phyloP scores from a whole-genome alignment of 805 yeast genomes.

The Teunomyces barrocoloradensis region DNA sequence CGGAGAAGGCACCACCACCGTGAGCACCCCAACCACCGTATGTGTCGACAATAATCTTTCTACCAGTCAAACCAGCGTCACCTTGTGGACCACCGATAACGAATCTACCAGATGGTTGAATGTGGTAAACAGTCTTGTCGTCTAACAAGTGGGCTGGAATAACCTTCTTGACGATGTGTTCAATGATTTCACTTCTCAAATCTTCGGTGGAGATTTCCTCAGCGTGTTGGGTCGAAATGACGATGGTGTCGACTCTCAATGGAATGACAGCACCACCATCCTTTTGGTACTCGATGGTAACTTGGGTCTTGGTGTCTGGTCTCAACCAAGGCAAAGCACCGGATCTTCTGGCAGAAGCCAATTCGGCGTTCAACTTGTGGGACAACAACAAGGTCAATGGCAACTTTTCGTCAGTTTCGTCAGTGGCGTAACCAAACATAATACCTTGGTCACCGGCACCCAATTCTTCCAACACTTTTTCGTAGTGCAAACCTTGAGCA shows the following conservation, averaged over 20 bases:
- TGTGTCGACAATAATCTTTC: constrained; percentile 99
- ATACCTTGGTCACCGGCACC: constrained; percentile 99
- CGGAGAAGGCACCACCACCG: constrained; percentile 99
- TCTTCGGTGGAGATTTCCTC: constrained; percentile 94
- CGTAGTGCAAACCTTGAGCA: constrained; percentile 98
- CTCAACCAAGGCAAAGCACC: constrained; percentile 95
- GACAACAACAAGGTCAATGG: constrained; percentile 93
- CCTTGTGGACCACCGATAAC: constrained; percentile 99
- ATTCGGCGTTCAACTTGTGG: constrained; percentile 93
- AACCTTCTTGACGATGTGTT: constrained; percentile 86
- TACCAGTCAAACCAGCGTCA: constrained; percentile 99
- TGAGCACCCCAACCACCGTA: constrained; percentile 99
- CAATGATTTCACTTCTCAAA: constrained; percentile 71
- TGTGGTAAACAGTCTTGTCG: constrained; percentile 94
- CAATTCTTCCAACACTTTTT: constrained; percentile 89
- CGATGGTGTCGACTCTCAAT: constrained; percentile 94
- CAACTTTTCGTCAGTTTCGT: constrained; percentile 95
- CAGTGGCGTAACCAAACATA: constrained; percentile 99
- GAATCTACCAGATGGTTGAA: constrained; percentile 99
- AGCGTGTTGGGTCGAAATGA: constrained; percentile 97
- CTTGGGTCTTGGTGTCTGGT: constrained; percentile 99
- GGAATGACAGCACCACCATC: constrained; percentile 96
- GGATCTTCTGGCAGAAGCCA: constrained; percentile 96
- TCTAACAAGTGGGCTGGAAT: constrained; percentile 89
- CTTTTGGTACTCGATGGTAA: constrained; percentile 92